Evolutionary conservation across 2,329 filamentous ascomycete species (phyloP).

Genomic region (Teratosphaeria pseudoeucalypti): DNA sequence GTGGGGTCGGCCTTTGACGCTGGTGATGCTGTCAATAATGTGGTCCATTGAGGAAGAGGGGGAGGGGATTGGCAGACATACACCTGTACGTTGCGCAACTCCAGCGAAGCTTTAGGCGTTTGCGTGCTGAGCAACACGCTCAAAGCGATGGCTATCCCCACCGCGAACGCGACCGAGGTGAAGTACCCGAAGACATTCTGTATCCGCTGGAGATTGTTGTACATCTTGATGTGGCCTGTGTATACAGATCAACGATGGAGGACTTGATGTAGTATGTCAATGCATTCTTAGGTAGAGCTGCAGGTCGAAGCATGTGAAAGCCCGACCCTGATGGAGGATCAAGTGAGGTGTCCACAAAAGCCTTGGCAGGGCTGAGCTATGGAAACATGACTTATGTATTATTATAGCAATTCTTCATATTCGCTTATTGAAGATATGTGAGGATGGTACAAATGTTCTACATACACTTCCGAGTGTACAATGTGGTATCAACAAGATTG

Average conservation of each 20-base stretch:
- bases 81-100: conserved; percentile 74
- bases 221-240: conserved; percentile 51
- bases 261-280: too few relatives aligned
- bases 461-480: too few relatives aligned
- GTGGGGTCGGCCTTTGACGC: conserved; percentile 82
- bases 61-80: conserved; percentile 34
- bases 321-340: neutral
- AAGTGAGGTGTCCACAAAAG: neutral
- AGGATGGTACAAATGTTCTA: too few relatives aligned
- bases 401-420: too few relatives aligned
- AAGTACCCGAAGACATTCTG: conserved; percentile 98
- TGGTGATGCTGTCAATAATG: conserved; percentile 35
- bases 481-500: too few relatives aligned
- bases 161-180: conserved; percentile 78
- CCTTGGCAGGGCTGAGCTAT: neutral
- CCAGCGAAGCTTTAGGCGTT: conserved; percentile 54
- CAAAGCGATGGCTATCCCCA: conserved; percentile 69
- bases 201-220: conserved; percentile 71
- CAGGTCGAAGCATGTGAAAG: neutral
- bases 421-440: too few relatives aligned
- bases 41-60: neutral
- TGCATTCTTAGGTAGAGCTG: neutral
- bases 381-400: too few relatives aligned
- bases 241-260: neutral
- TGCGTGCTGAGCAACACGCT: conserved; percentile 65